Conservation (phyloP, 2,329 filamentous ascomycete genomes). For the Penicillium corylophilum region DNA sequence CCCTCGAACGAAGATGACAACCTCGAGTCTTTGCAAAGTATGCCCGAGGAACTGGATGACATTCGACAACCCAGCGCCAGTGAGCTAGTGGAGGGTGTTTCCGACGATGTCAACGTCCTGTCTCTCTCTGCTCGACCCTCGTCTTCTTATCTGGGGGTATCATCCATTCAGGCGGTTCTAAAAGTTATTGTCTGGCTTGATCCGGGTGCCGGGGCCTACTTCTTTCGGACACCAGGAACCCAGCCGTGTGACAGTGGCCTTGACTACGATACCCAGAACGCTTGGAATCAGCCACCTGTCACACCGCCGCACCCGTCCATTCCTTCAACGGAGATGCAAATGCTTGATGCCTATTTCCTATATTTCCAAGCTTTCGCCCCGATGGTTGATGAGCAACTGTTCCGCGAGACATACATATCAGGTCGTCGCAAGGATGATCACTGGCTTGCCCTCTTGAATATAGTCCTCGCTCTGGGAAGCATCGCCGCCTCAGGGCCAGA, state of each 20-base stretch:
- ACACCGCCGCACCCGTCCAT: slow-evolving; percentile 53
- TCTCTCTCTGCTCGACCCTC: slow-evolving; percentile 61
- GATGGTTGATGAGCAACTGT: slow-evolving; percentile 70
- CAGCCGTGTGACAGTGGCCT: slow-evolving; percentile 12
- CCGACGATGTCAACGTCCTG: slow-evolving; percentile 70
- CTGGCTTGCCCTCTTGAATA: slow-evolving; percentile 72
- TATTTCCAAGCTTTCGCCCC: slow-evolving; percentile 70
- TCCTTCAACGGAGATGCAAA: slow-evolving; percentile 62
- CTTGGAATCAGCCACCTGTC: slow-evolving; percentile 38
- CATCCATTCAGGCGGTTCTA: slow-evolving; percentile 71
- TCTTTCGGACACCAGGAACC: slow-evolving; percentile 41
- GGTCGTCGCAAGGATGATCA: slow-evolving; percentile 64
- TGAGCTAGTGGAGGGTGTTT: slow-evolving; percentile 61
- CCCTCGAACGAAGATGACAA: slow-evolving; percentile 52
- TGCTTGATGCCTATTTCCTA: slow-evolving; percentile 75
- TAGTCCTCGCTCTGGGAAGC: slow-evolving; percentile 73
- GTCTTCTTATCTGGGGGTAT: slow-evolving; percentile 69
- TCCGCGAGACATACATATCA: slow-evolving; percentile 64
- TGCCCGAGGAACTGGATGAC: slow-evolving; percentile 61
- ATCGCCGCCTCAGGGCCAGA: slow-evolving; percentile 63
- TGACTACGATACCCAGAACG: slow-evolving; percentile 22
- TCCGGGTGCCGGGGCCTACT: slow-evolving; percentile 50
- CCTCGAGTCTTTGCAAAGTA: slow-evolving; percentile 65
- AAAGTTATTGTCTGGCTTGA: slow-evolving; percentile 65
- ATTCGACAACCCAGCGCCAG: slow-evolving; percentile 49